Conservation (phyloP, 208 protist genomes). For the Endotrypanum monterogeii region DNA sequence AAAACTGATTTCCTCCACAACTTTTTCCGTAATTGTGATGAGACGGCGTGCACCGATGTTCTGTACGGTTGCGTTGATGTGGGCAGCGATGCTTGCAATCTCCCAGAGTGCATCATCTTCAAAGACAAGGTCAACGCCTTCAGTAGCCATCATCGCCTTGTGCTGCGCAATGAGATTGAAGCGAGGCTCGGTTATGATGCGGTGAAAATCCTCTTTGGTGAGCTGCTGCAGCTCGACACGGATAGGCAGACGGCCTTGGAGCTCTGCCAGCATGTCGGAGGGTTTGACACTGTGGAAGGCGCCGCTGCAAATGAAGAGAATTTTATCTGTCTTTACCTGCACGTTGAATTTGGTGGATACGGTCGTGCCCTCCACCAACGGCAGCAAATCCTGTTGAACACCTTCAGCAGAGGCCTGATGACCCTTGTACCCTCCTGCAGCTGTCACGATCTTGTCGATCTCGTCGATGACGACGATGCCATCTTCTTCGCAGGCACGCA, state of each 20-base stretch:
- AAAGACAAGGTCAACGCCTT: conserved; percentile 95
- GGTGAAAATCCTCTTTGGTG: conserved; percentile 95
- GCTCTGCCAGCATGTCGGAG: conserved; percentile 94
- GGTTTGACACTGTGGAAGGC: conserved; percentile 97
- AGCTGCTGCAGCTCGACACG: conserved; percentile 97
- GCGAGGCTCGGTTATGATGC: conserved; percentile 98
- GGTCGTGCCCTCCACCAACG: conserved; percentile 97
- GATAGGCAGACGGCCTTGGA: conserved; percentile 97
- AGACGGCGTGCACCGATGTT: conserved; percentile 98
- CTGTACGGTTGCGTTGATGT: conserved; percentile 97
- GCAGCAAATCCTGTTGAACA: conserved; percentile 98
- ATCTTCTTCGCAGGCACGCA: conserved; percentile 95
- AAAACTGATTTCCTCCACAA: conserved; percentile 97
- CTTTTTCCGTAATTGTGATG: conserved; percentile 97
- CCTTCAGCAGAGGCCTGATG: conserved; percentile 95
- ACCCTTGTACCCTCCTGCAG: conserved; percentile 84
- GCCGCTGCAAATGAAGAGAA: conserved; percentile 98
- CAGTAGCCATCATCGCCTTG: conserved; percentile 95
- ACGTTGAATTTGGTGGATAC: conserved; percentile 97
- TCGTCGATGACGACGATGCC: conserved; percentile 99
- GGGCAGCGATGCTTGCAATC: conserved; percentile 94
- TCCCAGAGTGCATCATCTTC: conserved; percentile 94
- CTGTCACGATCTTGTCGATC: conserved; percentile 98
- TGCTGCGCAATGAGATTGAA: conserved; percentile 96
- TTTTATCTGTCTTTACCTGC: conserved; percentile 97